phyloP scores from a whole-genome alignment of 1,284 basidiomycete genomes.

The Agroathelia rolfsii region DNA sequence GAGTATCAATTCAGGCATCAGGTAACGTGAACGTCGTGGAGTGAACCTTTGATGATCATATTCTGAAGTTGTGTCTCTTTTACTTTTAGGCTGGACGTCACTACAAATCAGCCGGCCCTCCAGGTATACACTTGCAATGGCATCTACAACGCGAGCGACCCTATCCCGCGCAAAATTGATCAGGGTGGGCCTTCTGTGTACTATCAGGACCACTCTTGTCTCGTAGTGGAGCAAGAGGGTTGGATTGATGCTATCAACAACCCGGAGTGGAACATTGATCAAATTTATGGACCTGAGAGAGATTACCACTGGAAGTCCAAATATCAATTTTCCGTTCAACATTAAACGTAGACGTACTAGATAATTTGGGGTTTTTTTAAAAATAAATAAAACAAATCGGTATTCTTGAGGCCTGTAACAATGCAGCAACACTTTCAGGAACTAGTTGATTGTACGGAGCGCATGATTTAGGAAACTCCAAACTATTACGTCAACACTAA shows the following conservation, averaged over 20 bases:
- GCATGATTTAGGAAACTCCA: too few species aligned
- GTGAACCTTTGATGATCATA: conserved; percentile 8
- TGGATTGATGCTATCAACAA: conserved; percentile 21
- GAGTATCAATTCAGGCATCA: conserved; percentile 19
- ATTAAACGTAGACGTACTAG: too few species aligned
- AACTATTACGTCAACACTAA: too few species aligned
- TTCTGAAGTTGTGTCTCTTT: neutral
- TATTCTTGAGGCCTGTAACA: too few species aligned
- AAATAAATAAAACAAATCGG: too few species aligned
- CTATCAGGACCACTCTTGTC: conserved; percentile 18
- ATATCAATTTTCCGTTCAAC: conserved; percentile 15
- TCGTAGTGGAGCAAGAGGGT: conserved; percentile 23
- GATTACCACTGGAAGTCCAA: conserved; percentile 16
- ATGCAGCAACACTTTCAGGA: too few species aligned
- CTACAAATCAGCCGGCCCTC: conserved; percentile 19
- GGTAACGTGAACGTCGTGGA: conserved; percentile 9
- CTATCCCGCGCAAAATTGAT: conserved; percentile 17
- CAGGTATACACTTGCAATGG: conserved; percentile 19
- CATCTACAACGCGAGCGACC: conserved; percentile 12
- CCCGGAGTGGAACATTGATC: conserved; percentile 16
- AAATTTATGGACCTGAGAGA: conserved; percentile 17
- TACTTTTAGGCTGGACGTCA: conserved; percentile 15
- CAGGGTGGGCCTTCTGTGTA: conserved; percentile 16
- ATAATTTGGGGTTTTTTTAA: too few species aligned
- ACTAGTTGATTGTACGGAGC: too few species aligned